phyloP scores from a whole-genome alignment of 1,139 yeast genomes.

The Hyphopichia fennica region DNA sequence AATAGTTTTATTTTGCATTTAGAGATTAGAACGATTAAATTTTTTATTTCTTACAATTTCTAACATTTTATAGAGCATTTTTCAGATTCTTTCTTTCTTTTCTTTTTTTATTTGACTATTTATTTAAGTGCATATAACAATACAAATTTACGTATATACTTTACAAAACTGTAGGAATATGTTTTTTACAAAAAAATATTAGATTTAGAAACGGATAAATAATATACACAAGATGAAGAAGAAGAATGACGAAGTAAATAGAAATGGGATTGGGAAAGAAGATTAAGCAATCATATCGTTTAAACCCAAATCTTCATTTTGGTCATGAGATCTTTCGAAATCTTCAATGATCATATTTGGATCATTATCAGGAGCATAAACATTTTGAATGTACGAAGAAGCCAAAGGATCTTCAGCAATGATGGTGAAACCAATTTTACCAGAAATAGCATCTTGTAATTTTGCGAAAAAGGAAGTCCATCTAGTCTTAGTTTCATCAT shows the following conservation, averaged over 20 bases:
- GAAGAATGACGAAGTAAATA: not conserved
- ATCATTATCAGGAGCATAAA: conserved; percentile 96
- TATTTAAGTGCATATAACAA: not conserved
- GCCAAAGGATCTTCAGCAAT: conserved; percentile 94
- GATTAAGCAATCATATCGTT: conserved; percentile 64
- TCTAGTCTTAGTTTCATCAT: conserved; percentile 64
- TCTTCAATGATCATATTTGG: conserved; percentile 94
- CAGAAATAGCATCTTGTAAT: conserved; percentile 79
- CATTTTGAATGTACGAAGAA: conserved; percentile 92
- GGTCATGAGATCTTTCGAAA: conserved; percentile 80
- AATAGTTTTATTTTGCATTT: no score
- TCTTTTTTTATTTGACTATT: no score
- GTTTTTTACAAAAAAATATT: not conserved
- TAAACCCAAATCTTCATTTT: conserved; percentile 90
- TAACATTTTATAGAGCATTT: not conserved
- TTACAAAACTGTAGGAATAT: not conserved
- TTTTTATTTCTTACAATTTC: no score
- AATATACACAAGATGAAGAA: not conserved
- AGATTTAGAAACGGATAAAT: not conserved
- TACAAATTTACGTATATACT: not conserved
- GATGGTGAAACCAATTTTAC: conserved; percentile 80
- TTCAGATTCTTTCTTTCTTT: not conserved
- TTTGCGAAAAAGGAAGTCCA: conserved; percentile 81
- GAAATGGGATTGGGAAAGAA: not conserved
- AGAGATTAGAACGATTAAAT: no score